Evolutionary conservation across 2,329 filamentous ascomycete species (phyloP).

Genomic region (Neopestalotiopsis rosae): DNA sequence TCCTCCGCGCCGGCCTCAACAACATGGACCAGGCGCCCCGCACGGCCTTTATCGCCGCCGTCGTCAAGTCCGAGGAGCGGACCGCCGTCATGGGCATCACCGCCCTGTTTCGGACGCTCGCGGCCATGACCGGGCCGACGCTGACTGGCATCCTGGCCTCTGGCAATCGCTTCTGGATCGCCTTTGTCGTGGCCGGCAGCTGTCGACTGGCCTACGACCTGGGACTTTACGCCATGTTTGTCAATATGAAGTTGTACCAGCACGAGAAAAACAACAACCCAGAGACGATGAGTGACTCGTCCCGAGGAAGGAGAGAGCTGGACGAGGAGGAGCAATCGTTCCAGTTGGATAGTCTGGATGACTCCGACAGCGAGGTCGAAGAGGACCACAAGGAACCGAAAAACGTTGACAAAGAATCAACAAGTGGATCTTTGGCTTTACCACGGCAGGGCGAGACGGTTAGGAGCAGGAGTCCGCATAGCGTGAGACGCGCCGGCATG

Average conservation of each 20-base stretch:
- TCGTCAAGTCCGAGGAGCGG: slow-evolving; percentile 67
- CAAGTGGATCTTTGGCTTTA: background rate
- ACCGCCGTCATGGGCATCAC: slow-evolving; percentile 77
- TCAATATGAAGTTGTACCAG: slow-evolving; percentile 59
- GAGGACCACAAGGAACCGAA: background rate
- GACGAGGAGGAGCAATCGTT: slow-evolving; percentile 16
- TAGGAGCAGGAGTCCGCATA: slow-evolving; percentile 10
- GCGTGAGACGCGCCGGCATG: background rate
- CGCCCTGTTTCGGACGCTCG: slow-evolving; percentile 63
- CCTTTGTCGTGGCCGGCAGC: slow-evolving; percentile 61
- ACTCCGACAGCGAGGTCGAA: background rate
- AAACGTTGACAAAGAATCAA: background rate
- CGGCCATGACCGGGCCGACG: slow-evolving; percentile 58
- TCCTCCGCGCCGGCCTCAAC: slow-evolving; percentile 66
- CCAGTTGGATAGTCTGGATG: slow-evolving; percentile 4
- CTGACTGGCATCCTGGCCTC: slow-evolving; percentile 62
- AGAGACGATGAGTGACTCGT: background rate
- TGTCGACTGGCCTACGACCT: slow-evolving; percentile 62
- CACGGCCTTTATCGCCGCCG: slow-evolving; percentile 69
- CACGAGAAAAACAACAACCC: slow-evolving; percentile 38
- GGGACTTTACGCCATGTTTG: slow-evolving; percentile 63
- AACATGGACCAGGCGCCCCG: slow-evolving; percentile 74
- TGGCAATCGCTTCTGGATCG: slow-evolving; percentile 62
- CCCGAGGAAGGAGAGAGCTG: slow-evolving; percentile 2
- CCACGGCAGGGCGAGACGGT: slow-evolving; percentile 9